Percentiles rank a stretch among this genome's conserved stretches.
Conservation (phyloP, 371 early-diverging fungal species). For the Actinomucor elegans region DNA sequence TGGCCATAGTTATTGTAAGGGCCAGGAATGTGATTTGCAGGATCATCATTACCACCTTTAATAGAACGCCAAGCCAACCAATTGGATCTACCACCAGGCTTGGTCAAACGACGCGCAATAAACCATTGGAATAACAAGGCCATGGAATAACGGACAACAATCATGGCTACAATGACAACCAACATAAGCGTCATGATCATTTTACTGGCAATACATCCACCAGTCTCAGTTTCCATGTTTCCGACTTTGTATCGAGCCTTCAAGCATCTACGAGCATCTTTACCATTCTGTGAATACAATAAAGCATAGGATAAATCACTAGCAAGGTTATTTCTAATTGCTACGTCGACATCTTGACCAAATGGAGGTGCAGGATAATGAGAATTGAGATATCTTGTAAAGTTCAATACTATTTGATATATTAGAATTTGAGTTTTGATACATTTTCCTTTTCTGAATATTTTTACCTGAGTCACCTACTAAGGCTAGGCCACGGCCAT, state of each 20-base stretch:
- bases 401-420: constrained; percentile 27
- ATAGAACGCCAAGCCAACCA: constrained; percentile 55
- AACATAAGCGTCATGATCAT: constrained; percentile 48
- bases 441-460: not conserved
- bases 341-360: constrained; percentile 21
- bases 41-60: constrained; percentile 49
- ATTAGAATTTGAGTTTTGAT: not conserved
- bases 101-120: constrained; percentile 42
- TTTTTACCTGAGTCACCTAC: constrained; percentile 54
- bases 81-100: constrained; percentile 49
- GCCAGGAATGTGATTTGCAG: constrained; percentile 47
- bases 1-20: constrained; percentile 48
- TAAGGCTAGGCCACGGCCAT: constrained; percentile 32
- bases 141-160: constrained; percentile 56
- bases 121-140: constrained; percentile 66
- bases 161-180: constrained; percentile 46
- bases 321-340: constrained; percentile 31
- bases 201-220: constrained; percentile 60
- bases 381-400: constrained; percentile 26
- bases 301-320: constrained; percentile 50
- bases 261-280: constrained; percentile 42
- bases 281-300: constrained; percentile 29
- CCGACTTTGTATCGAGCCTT: constrained; percentile 47
- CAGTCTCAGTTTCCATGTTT: constrained; percentile 46
- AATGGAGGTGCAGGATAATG: constrained; percentile 9